These are phyloP conservation scores for Sideroxylon spinosum DNA, from an alignment of 179 eudicot species.

Conservation along the genomic window DNA sequence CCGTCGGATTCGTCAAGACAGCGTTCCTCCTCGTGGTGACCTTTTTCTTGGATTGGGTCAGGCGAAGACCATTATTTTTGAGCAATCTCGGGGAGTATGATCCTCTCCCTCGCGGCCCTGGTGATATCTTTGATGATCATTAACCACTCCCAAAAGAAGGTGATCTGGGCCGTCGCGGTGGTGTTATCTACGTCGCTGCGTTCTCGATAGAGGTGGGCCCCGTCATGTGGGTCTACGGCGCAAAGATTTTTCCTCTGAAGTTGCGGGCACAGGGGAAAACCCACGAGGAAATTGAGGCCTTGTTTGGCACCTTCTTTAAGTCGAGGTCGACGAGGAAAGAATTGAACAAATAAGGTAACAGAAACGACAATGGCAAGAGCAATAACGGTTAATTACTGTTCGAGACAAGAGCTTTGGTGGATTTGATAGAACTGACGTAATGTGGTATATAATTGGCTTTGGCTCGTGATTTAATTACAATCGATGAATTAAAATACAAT, in stretches of 20 bases:
- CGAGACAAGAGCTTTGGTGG: no score
- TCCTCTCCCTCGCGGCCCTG: constrained; percentile 24
- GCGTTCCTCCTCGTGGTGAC: constrained; percentile 42
- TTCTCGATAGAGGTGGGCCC: constrained; percentile 61
- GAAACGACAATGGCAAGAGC: no score
- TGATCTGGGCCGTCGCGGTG: constrained; percentile 36
- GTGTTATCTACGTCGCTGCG: constrained; percentile 33
- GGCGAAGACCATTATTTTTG: constrained; percentile 41
- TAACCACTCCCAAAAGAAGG: constrained; percentile 19
- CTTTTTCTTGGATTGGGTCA: constrained; percentile 36
- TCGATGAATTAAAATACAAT: no score
- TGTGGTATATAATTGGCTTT: no score
- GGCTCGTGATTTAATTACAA: no score
- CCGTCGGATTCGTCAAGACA: constrained; percentile 45
- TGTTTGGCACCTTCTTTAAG: constrained; percentile 44
- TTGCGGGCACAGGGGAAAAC: constrained; percentile 43
- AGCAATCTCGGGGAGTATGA: constrained; percentile 43
- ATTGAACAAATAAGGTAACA: no score
- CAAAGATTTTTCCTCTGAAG: constrained; percentile 45
- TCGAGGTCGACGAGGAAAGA: constrained; percentile 32
- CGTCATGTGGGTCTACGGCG: constrained; percentile 42
- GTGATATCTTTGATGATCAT: constrained; percentile 27
- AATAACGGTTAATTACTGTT: no score
- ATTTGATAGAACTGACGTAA: no score
- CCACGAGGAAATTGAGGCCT: constrained; percentile 39